phyloP scores from a whole-genome alignment of 2,329 filamentous ascomycete genomes.

The Venturia asperata region DNA sequence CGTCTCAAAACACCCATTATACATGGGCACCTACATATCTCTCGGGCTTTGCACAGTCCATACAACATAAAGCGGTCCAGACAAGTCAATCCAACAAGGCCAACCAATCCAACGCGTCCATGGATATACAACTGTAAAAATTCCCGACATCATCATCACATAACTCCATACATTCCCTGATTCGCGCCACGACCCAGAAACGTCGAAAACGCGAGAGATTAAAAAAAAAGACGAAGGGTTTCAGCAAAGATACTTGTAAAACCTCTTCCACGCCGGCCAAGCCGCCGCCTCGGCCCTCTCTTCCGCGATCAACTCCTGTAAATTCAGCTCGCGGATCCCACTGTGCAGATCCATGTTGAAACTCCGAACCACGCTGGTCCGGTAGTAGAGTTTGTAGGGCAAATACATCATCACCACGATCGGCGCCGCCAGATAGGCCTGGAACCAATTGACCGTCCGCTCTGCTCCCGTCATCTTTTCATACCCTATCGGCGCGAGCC shows the following conservation, averaged over 20 bases:
- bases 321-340: constrained; percentile 75
- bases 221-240: not conserved
- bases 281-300: constrained; percentile 64
- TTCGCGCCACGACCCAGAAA: not conserved
- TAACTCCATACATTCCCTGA: not conserved
- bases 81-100: too few species aligned
- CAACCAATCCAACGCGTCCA: not conserved
- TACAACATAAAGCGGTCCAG: not conserved
- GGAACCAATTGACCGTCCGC: constrained; percentile 62
- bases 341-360: constrained; percentile 82
- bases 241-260: constrained; percentile 67
- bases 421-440: constrained; percentile 62
- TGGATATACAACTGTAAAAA: not conserved
- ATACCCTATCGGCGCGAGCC: constrained; percentile 65
- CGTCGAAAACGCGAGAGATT: not conserved
- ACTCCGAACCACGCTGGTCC: constrained; percentile 58
- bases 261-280: constrained; percentile 71
- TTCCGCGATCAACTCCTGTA: constrained; percentile 69
- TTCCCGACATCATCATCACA: not conserved
- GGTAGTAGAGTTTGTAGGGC: constrained; percentile 67
- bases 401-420: constrained; percentile 63
- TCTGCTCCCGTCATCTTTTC: constrained; percentile 36
- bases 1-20: too few species aligned
- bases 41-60: too few species aligned
- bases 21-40: too few species aligned